Evolutionary conservation across 1,284 basidiomycete species (phyloP).

Genomic region (Irpex rosettiformis): DNA sequence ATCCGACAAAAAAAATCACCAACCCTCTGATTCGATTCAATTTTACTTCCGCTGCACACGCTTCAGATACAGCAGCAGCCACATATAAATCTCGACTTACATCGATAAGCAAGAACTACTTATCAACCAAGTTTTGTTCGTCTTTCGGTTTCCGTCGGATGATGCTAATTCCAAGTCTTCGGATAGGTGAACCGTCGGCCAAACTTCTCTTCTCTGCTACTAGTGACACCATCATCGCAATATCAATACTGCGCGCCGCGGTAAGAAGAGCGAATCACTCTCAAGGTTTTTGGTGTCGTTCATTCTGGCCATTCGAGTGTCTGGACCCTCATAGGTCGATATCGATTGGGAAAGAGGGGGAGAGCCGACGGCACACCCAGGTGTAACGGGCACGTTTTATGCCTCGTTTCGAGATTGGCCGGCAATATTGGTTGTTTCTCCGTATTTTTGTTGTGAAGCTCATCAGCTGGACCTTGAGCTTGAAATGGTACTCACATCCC

Average conservation of each 20-base stretch:
- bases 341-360: background rate
- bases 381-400: background rate
- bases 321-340: background rate
- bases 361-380: background rate
- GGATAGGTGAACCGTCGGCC: background rate
- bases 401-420: background rate
- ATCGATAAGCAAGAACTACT: background rate
- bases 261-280: background rate
- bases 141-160: background rate
- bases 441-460: background rate
- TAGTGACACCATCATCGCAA: background rate
- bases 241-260: too few species aligned
- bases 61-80: background rate
- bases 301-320: background rate
- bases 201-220: background rate
- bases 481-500: too few species aligned
- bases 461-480: too few species aligned
- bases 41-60: background rate
- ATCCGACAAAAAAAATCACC: background rate
- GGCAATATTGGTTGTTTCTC: background rate
- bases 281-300: too few species aligned
- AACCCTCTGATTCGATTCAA: background rate
- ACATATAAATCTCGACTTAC: too few species aligned
- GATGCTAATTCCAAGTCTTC: background rate
- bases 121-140: background rate